Evolutionary conservation across 352 stramenopile genomes (phyloP), one percentile per base, ranked within the genome.

Genomic region (Elongisporangium prolatum): DNA sequence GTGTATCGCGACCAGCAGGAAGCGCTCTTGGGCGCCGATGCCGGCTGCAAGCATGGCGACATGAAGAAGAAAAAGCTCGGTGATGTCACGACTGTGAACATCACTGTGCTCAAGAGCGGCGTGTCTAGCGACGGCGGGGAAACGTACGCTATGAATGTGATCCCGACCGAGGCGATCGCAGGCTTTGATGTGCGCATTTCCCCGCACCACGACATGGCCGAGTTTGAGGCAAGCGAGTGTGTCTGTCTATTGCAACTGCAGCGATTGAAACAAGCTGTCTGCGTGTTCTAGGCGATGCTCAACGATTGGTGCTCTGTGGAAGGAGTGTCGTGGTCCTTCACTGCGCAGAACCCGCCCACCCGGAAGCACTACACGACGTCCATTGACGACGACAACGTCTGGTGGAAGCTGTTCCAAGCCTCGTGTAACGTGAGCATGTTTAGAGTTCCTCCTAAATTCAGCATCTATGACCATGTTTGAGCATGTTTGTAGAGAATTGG

Each of bases 51-150:
- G 48, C 95, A 98, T 69, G 89, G 86, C n/a, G 81, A 97, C 18
- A 94, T 93, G 50, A 83, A 89, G 64, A 93, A 95, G 66, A 86
- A 84, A 50, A 97, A 91, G 38, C 65, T 99, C 21, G 96, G 96
- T 13, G 96, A 99, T 68, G 95, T 99, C 4, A 98, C 95, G 4
- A 98, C 89, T 13, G 67, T 99, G 50, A 98, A 99, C 69, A 84
- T 98, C 44, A 98, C 95, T 6, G 86, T 93, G 21, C 74, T 99
- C 10, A 71, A 97, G 71, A 90, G 85, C 21, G 95, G 95, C 24
- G 91, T 99, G 11, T 76, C 77, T 17, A 65, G 73, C 20, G 82
- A 93, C 52, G 89, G 84, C 7, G 82, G 95, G 54, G 69, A 84
- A 48, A 91, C 82, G 1, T 98, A 85, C 65, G 90, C 91, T 6